Evolutionary conservation across 495 filamentous ascomycete genomes (phyloP).

Genomic region (Penicillium angulare): DNA sequence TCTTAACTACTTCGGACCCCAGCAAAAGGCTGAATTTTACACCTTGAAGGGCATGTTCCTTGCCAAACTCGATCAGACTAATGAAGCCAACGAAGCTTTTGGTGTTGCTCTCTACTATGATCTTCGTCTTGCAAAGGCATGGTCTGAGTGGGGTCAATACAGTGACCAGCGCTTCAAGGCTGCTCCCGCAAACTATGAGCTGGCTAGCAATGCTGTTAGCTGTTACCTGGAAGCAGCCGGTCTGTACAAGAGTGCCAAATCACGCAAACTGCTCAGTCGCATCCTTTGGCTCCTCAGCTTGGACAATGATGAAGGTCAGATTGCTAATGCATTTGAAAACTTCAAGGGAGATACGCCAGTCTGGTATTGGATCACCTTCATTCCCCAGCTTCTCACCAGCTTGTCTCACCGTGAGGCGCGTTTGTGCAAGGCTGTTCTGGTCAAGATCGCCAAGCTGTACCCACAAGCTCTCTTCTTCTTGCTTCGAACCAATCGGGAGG

Average conservation of each 20-base stretch:
- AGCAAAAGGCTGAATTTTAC: conserved; percentile 98
- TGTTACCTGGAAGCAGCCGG: conserved; percentile 96
- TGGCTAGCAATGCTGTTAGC: conserved; percentile 86
- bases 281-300: conserved; percentile 96
- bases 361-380: conserved; percentile 99
- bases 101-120: conserved; percentile 94
- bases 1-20: conserved; percentile 91
- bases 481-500: conserved; percentile 89
- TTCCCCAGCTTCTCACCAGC: conserved; percentile 90
- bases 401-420: conserved; percentile 85
- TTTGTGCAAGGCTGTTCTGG: conserved; percentile 76
- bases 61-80: conserved; percentile 82
- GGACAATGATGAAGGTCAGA: conserved; percentile 78
- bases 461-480: conserved; percentile 95
- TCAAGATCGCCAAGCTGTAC: conserved; percentile 92
- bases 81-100: conserved; percentile 90
- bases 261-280: conserved; percentile 89
- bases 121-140: conserved; percentile 91
- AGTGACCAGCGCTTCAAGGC: conserved; percentile 94
- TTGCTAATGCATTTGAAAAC: conserved; percentile 80
- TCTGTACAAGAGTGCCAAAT: conserved; percentile 94
- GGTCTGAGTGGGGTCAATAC: conserved; percentile 99
- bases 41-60: conserved; percentile 99
- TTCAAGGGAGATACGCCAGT: conserved; percentile 94
- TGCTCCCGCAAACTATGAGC: conserved; percentile 71